These are phyloP conservation scores for Ophioceras dolichostomum DNA, from an alignment of 2,329 filamentous ascomycete genomes.

Conservation along the genomic window DNA sequence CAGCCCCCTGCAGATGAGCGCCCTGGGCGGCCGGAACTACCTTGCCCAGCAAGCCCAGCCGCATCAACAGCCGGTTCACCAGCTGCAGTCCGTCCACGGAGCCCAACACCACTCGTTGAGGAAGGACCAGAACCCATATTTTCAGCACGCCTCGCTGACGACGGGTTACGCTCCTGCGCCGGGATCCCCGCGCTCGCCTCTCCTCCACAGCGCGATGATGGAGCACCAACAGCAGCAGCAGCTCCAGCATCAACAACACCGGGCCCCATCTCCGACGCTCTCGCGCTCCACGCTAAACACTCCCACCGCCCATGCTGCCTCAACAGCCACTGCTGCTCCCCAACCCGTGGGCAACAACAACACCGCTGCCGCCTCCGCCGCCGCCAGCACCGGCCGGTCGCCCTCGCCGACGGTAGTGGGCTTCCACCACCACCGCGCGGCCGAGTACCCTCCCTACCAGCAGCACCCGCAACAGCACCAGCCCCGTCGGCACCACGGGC, in stretches of 20 bases:
- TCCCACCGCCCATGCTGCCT: background rate
- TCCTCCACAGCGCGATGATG: no score
- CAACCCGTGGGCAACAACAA: background rate
- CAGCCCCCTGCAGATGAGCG: conserved; percentile 21
- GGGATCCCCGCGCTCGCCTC: no score
- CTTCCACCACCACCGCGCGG: conserved; percentile 31
- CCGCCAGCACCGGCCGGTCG: conserved; percentile 18
- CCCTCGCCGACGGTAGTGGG: conserved; percentile 30
- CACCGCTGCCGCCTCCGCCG: conserved; percentile 7
- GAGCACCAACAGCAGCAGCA: conserved; percentile 20
- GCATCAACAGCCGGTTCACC: no score
- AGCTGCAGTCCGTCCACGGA: no score
- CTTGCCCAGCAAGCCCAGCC: conserved; percentile 15
- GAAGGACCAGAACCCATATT: conserved; percentile 21
- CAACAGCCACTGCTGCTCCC: background rate
- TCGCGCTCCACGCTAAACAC: no score
- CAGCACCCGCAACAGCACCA: conserved; percentile 24
- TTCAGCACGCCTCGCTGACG: conserved; percentile 16
- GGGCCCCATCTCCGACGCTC: conserved; percentile 14
- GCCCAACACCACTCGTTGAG: conserved; percentile 31
- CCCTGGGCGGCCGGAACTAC: no score
- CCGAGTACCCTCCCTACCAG: no score
- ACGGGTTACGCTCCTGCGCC: no score
- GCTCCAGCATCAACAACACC: conserved; percentile 11
- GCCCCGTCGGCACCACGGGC: conserved; percentile 27